phyloP scores from a whole-genome alignment of 257 asterid genomes.

The Solanum lignicaule region DNA sequence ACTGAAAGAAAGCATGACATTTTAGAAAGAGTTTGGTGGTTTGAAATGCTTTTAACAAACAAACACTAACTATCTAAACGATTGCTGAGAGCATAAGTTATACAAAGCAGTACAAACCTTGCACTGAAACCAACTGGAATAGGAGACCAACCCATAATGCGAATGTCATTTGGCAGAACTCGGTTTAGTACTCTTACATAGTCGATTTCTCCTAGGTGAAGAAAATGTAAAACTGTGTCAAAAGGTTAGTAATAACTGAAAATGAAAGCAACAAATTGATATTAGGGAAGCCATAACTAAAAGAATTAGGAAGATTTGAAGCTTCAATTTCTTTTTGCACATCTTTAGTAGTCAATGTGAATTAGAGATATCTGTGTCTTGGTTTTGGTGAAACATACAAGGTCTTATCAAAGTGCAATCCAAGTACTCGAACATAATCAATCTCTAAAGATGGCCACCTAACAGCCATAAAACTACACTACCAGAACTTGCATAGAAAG shows the following conservation, averaged over 20 bases:
- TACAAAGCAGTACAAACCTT: slow-evolving; percentile 34
- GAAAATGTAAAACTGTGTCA: slow-evolving; percentile 5
- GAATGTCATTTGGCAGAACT: slow-evolving; percentile 81
- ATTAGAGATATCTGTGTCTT: neutral
- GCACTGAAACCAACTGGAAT: slow-evolving; percentile 77
- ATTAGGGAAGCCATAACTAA: neutral
- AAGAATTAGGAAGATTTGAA: neutral
- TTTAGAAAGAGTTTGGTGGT: neutral
- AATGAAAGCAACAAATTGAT: neutral
- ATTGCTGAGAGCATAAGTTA: slow-evolving; percentile 2
- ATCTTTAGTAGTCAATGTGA: neutral
- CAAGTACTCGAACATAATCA: neutral
- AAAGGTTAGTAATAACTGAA: neutral
- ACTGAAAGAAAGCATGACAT: neutral
- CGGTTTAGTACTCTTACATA: slow-evolving; percentile 66
- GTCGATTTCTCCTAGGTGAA: slow-evolving; percentile 60
- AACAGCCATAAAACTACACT: neutral
- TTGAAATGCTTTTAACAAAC: neutral
- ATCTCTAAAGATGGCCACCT: neutral
- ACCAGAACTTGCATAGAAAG: neutral
- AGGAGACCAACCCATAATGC: slow-evolving; percentile 91
- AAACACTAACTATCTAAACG: neutral
- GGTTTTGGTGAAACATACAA: neutral
- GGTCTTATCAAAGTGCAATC: neutral
- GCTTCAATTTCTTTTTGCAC: neutral